Conservation (phyloP, 495 filamentous ascomycete genomes). For the Aspergillus ostianus region DNA sequence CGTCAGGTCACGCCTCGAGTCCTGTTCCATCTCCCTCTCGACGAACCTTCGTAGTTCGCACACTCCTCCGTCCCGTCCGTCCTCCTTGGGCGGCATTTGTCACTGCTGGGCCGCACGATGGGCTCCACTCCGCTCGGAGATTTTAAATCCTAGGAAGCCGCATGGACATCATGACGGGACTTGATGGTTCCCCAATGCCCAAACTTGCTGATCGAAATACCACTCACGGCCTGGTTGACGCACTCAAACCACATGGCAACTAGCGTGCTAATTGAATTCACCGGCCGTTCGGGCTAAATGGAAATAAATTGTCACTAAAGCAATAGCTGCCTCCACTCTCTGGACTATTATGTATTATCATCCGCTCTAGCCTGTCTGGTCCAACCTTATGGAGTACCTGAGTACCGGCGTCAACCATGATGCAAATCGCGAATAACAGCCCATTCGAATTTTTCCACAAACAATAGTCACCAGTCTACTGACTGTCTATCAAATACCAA, state of each 20-base stretch:
- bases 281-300: constrained; percentile 7
- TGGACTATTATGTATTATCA: background rate
- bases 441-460: background rate
- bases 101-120: background rate
- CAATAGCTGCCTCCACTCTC: background rate
- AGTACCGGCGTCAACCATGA: background rate
- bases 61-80: too few relatives aligned
- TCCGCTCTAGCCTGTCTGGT: background rate
- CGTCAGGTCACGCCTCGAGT: too few relatives aligned
- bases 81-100: background rate
- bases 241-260: constrained; percentile 1
- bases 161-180: background rate
- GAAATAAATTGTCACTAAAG: background rate
- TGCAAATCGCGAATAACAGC: background rate
- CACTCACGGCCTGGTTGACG: background rate
- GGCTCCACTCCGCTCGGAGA: background rate
- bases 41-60: too few relatives aligned
- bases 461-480: background rate
- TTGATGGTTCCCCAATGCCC: background rate
- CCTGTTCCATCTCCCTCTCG: too few relatives aligned
- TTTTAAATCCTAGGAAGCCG: background rate
- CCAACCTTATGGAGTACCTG: background rate
- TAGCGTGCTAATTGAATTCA: constrained; percentile 1
- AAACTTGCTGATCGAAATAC: background rate
- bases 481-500: background rate